Evolutionary conservation across 2,329 filamentous ascomycete species (phyloP), one percentile per base, ranked within the genome.

Genomic region (Zelopaecilomyces penicillatus): DNA sequence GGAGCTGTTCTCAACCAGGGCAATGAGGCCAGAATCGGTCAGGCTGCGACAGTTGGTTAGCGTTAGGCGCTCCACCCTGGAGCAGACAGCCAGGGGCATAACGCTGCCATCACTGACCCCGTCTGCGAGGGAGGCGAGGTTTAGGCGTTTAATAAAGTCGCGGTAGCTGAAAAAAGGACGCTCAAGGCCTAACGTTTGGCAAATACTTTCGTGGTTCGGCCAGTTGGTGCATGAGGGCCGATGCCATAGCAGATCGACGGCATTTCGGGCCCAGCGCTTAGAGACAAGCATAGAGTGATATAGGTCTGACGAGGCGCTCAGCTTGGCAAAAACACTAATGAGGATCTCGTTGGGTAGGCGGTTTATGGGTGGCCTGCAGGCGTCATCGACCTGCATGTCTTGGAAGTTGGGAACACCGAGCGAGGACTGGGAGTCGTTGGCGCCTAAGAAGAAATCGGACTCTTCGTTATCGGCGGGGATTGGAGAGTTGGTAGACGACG

Each of bases 221-320:
- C 88, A 96, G 55, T 82, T 87, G 57, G 85, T 89, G 68, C 93
- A 97, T 29, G 87, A 82, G 1, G 93, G 93, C 34, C 93, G 79
- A 64, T 96, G 90, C 93, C 93, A 98, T 26, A 98, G 75, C 52
- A 95, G 76, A 51, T 93, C 91, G 54, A 97, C 93, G 42, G 86
- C 84, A 61, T 96, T 96, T 51, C 85, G 76, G 29, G 93, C 86
- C 93, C 93, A 98, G 50, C 84, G 80, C 65, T 89, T 90, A 59
- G 84, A 96, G n/a, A 95, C 90, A 52, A 93, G 73, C 86, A 97
- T 90, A 66, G 87, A 94, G 65, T 82, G 83, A 54, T 88, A 77
- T 54, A 96, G 76, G 59, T 98, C 91, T 37, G 73, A 69, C 2
- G 89, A 77, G 9, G 77, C 80, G 57, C 74, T 82, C 46, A 98